Conservation (phyloP, 768 basidiomycete genomes). For the Megacollybia marginata region DNA sequence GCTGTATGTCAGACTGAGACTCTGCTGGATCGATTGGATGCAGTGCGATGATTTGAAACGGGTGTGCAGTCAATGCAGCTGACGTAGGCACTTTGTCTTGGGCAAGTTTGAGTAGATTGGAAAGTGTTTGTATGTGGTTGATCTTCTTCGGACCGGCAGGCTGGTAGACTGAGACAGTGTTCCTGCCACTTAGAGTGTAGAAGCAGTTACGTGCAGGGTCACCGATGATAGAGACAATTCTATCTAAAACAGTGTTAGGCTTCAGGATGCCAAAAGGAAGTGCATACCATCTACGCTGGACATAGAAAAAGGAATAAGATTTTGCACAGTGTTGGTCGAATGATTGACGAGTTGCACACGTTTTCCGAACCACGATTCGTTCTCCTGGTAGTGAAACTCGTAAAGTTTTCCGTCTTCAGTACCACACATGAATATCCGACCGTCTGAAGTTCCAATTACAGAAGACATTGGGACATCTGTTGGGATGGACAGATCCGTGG, state of each 20-base stretch:
- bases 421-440: constrained; percentile 89
- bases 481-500: constrained; percentile 74
- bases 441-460: constrained; percentile 70
- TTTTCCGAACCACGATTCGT: constrained; percentile 89
- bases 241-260: constrained; percentile 38
- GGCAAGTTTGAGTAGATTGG: constrained; percentile 65
- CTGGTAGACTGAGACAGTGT: constrained; percentile 60
- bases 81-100: constrained; percentile 79
- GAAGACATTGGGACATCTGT: constrained; percentile 84
- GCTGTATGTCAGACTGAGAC: constrained; percentile 61
- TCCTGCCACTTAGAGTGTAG: constrained; percentile 67
- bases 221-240: constrained; percentile 58
- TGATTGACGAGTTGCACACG: constrained; percentile 82
- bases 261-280: background rate
- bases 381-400: constrained; percentile 87
- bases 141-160: constrained; percentile 57
- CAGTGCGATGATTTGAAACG: constrained; percentile 62
- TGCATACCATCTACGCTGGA: constrained; percentile 58
- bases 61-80: constrained; percentile 60
- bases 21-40: constrained; percentile 64
- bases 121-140: constrained; percentile 67
- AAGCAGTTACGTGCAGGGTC: constrained; percentile 67
- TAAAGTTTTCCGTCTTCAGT: constrained; percentile 83
- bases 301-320: constrained; percentile 69
- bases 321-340: constrained; percentile 71